phyloP scores from a whole-genome alignment of 1,284 basidiomycete genomes.

The Ganoderma leucocontextum region DNA sequence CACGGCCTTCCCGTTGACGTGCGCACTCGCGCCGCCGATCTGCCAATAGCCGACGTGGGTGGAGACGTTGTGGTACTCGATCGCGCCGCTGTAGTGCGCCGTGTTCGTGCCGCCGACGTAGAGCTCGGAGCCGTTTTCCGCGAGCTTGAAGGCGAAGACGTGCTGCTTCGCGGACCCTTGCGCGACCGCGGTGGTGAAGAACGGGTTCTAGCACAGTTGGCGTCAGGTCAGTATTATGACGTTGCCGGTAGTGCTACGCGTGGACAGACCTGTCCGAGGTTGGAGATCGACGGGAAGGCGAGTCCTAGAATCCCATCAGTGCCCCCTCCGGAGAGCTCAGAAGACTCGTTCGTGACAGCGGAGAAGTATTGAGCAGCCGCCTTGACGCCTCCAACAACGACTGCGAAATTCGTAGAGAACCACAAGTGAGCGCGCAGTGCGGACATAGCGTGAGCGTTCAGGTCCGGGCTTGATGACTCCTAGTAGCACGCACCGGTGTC shows the following conservation, averaged over 20 bases:
- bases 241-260: background rate
- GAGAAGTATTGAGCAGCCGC: constrained; percentile 37
- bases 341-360: constrained; percentile 34
- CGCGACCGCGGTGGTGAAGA: constrained; percentile 53
- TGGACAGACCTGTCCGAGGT: constrained; percentile 28
- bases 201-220: constrained; percentile 27
- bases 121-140: constrained; percentile 53
- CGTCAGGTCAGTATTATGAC: constrained; percentile 46
- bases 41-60: constrained; percentile 47
- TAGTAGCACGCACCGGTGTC: constrained; percentile 49
- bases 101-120: constrained; percentile 51
- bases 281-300: constrained; percentile 38
- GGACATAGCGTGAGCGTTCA: background rate
- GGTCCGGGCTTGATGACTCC: background rate
- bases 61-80: constrained; percentile 27
- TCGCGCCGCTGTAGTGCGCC: constrained; percentile 19
- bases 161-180: constrained; percentile 45
- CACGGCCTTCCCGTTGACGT: constrained; percentile 39
- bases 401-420: constrained; percentile 11
- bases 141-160: constrained; percentile 59
- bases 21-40: constrained; percentile 44
- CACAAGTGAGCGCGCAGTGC: background rate
- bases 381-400: constrained; percentile 38
- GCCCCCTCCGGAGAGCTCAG: constrained; percentile 29
- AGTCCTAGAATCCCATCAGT: constrained; percentile 41